phyloP scores from a whole-genome alignment of 768 basidiomycete genomes.

The Erythrobasidium yunnanense region DNA sequence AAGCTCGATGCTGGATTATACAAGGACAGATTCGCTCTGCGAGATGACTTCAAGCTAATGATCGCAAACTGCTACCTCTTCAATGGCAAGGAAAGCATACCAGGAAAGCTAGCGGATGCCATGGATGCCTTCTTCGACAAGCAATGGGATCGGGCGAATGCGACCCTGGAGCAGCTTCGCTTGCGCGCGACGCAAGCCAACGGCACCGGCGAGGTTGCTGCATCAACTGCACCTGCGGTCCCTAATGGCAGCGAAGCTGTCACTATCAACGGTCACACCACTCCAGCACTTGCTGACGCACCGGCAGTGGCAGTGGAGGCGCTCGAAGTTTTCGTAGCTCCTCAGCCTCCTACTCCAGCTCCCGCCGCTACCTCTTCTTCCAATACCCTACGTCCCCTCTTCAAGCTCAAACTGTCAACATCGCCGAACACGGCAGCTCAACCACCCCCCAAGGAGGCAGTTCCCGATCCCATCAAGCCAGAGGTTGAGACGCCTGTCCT shows the following conservation, averaged over 20 bases:
- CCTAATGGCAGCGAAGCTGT: too few species aligned
- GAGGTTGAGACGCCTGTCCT: not conserved
- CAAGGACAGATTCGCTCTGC: slow-evolving; percentile 68
- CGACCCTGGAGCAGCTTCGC: slow-evolving; percentile 51
- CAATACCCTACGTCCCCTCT: slow-evolving; percentile 5
- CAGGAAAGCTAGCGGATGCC: slow-evolving; percentile 61
- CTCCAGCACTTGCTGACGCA: slow-evolving; percentile 35
- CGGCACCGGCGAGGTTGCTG: not conserved
- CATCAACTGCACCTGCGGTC: not conserved
- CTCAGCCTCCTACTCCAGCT: slow-evolving; percentile 29
- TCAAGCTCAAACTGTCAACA: slow-evolving; percentile 38
- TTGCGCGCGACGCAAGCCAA: not conserved
- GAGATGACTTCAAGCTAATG: slow-evolving; percentile 77
- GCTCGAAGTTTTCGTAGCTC: not conserved
- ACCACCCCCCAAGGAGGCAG: slow-evolving; percentile 20
- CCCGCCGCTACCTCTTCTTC: slow-evolving; percentile 1
- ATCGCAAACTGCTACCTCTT: slow-evolving; percentile 75
- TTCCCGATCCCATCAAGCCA: slow-evolving; percentile 8
- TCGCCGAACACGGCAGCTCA: slow-evolving; percentile 35
- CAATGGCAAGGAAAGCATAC: slow-evolving; percentile 61
- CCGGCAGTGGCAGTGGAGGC: slow-evolving; percentile 29
- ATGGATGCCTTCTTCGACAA: slow-evolving; percentile 77
- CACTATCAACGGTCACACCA: not conserved
- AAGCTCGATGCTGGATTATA: slow-evolving; percentile 82
- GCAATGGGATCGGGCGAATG: slow-evolving; percentile 75